A percentile compares a stretch with the other conserved stretches of the same genome.
phyloP scores from a whole-genome alignment of 805 yeast genomes.

The Wickerhamiella dianesei region DNA sequence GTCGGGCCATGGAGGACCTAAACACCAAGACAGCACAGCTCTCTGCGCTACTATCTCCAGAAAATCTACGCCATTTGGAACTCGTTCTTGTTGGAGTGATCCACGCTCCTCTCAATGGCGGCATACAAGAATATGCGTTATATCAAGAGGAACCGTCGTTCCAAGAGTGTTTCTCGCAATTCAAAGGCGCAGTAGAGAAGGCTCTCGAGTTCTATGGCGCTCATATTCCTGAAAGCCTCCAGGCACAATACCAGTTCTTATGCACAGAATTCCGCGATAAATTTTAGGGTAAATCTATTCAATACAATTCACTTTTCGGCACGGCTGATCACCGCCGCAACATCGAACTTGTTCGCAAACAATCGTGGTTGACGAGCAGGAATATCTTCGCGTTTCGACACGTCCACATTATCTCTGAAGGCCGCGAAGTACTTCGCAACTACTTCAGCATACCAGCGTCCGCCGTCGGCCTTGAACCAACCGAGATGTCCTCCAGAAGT shows the following conservation, averaged over 20 bases:
- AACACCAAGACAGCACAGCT: background rate
- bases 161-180: background rate
- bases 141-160: background rate
- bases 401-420: slow-evolving; percentile 24
- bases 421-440: slow-evolving; percentile 32
- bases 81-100: background rate
- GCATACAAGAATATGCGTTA: background rate
- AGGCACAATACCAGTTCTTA: background rate
- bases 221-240: background rate
- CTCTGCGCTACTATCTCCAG: background rate
- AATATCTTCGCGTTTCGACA: background rate
- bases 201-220: background rate
- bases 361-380: background rate
- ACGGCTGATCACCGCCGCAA: background rate
- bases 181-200: background rate
- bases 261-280: background rate
- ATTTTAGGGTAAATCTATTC: background rate
- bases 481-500: slow-evolving; percentile 72
- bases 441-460: slow-evolving; percentile 54
- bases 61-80: background rate
- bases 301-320: background rate
- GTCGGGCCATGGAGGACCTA: background rate
- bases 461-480: slow-evolving; percentile 50
- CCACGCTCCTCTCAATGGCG: slow-evolving; percentile 2
- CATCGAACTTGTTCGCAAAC: background rate